A percentile compares a stretch with the other conserved stretches of the same genome.
phyloP scores from a whole-genome alignment of 371 early-diverging fungal genomes.

The Apophysomyces elegans region DNA sequence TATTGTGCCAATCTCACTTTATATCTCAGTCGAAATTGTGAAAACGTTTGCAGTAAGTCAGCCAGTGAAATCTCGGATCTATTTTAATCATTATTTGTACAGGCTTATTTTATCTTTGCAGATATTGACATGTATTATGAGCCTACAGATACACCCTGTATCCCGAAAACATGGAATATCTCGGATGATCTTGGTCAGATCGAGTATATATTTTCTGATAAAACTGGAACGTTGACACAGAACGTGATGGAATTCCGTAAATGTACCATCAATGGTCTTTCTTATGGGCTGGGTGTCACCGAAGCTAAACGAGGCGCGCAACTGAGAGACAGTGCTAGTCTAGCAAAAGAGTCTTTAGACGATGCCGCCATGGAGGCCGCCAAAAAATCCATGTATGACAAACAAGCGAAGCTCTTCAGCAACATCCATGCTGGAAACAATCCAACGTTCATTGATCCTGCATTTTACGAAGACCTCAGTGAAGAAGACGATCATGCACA shows the following conservation, averaged over 20 bases:
- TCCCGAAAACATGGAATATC: slow-evolving; percentile 88
- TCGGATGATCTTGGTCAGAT: slow-evolving; percentile 88
- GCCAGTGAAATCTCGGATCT: not conserved
- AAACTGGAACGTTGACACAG: slow-evolving; percentile 83
- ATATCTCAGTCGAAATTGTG: slow-evolving; percentile 93
- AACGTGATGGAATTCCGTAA: slow-evolving; percentile 80
- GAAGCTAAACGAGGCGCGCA: slow-evolving; percentile 41
- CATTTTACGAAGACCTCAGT: slow-evolving; percentile 40
- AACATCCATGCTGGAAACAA: slow-evolving; percentile 42
- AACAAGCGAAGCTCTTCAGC: slow-evolving; percentile 37
- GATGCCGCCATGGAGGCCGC: slow-evolving; percentile 19
- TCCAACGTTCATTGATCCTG: slow-evolving; percentile 52
- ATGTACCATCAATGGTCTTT: slow-evolving; percentile 82
- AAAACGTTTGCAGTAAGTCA: slow-evolving; percentile 62
- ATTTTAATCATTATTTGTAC: slow-evolving; percentile 33
- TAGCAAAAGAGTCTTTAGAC: not conserved
- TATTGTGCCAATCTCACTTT: slow-evolving; percentile 89
- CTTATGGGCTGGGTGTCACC: slow-evolving; percentile 70
- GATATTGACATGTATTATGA: slow-evolving; percentile 90
- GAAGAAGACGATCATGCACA: slow-evolving; percentile 27
- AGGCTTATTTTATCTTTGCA: slow-evolving; percentile 79
- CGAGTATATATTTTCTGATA: slow-evolving; percentile 96
- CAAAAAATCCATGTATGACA: slow-evolving; percentile 34
- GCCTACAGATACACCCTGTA: slow-evolving; percentile 75
- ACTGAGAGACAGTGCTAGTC: slow-evolving; percentile 19